Evolutionary conservation across 371 early-diverging fungal species (phyloP).

Genomic region (Syncephalastrum monosporum): DNA sequence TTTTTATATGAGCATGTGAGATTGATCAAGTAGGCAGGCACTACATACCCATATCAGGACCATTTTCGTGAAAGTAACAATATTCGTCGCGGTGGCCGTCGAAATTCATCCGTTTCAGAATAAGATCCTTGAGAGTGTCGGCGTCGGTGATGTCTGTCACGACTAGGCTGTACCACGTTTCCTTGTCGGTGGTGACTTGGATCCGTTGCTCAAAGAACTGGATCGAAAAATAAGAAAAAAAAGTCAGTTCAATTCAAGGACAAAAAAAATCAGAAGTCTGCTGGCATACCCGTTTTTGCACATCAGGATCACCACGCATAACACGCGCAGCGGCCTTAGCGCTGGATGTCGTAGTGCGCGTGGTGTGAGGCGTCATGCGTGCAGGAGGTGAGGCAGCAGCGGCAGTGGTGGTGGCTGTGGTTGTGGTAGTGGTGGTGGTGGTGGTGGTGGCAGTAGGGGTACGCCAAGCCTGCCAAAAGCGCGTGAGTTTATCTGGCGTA

Average conservation of each 20-base stretch:
- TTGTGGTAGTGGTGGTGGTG: too few relatives aligned
- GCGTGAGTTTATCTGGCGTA: too few relatives aligned
- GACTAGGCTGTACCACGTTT: slow-evolving; percentile 56
- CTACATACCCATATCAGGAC: slow-evolving; percentile 44
- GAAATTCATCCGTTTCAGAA: slow-evolving; percentile 47
- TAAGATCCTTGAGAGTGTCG: slow-evolving; percentile 42
- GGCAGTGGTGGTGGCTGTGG: too few relatives aligned
- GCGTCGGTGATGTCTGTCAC: slow-evolving; percentile 54
- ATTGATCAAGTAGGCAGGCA: not conserved
- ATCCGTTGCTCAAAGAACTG: slow-evolving; percentile 36
- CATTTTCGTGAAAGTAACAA: slow-evolving; percentile 53
- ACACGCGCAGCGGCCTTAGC: too few relatives aligned
- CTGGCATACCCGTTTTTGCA: too few relatives aligned
- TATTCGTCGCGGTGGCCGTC: slow-evolving; percentile 43
- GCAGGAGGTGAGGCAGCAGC: too few relatives aligned
- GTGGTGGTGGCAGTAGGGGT: slow-evolving; percentile 16
- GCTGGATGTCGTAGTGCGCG: too few relatives aligned
- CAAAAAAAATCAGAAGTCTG: not conserved
- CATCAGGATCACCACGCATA: too few relatives aligned
- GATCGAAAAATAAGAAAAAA: not conserved
- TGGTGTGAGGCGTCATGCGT: too few relatives aligned
- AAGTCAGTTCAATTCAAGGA: not conserved
- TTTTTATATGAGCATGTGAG: slow-evolving; percentile 17
- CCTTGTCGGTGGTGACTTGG: slow-evolving; percentile 56
- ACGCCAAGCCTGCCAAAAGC: too few relatives aligned